Base-by-base conservation (phyloP, 768 basidiomycete species). In the Leccinum uliginosum region DNA sequence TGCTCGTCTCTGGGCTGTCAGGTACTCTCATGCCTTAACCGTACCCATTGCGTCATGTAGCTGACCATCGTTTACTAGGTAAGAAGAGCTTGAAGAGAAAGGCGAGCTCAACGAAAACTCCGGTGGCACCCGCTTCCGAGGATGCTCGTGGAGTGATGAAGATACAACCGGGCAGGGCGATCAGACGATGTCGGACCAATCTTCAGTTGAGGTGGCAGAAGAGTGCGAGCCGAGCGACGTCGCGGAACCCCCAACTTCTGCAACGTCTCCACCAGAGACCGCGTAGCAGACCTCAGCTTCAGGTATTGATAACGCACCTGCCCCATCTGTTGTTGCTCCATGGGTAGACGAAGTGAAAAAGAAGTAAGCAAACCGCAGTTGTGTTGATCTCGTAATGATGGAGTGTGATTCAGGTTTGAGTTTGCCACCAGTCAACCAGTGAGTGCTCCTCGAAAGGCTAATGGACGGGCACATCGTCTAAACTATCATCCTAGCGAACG, bases 1-100 rank as follows among this genome's bases (percentile, higher is more conserved):
- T 88, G 54, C 59, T 79, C 29, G 78, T 79, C n/a, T 70, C 76
- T 19, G 85, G 86, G 0, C 85, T 85, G 47, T 85, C 85, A 50
- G 78, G 85, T 86, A 74, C 58, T 69, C 29, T 47, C 24, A 17
- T 29, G 4, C 8, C n/a, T 3, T n/a, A 6, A 34, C 26, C 4
- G n/a, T n/a, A 34, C 51, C n/a, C 19, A 17, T 52, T 46, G 3
- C 17, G 27, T 23, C 2, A 29, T 19, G 34, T 46, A 1, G 32
- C 45, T 69, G 53, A 65, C 44, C 14, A 15, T 11, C 21, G 6
- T 35, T 29, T 2, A 8, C n/a, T 21, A 73, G 70, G 60, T 24
- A 59, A 46, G 51, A 71, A 58, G n/a, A 21, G 38, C 26, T 35
- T 53, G 15, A 69, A 63, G 43, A 57, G 62, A 45, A 65, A 65